These are phyloP conservation scores for Triticum turgidum DNA, from an alignment of 176 grass and related monocot genomes.

Conservation along the genomic window DNA sequence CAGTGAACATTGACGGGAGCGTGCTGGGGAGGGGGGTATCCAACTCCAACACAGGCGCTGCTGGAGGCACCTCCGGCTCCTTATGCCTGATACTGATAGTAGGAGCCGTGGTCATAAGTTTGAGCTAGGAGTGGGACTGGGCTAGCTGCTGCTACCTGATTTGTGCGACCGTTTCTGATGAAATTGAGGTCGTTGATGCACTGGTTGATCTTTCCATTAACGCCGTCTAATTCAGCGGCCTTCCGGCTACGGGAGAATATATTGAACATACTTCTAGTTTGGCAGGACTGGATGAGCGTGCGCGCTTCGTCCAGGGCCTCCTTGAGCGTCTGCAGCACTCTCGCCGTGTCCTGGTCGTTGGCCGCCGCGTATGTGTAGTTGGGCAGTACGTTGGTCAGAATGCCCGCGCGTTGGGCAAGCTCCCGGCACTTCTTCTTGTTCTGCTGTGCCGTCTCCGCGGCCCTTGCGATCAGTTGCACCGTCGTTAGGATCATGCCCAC, in stretches of 20 bases:
- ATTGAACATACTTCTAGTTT: rapidly evolving
- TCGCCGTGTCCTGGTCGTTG: background rate
- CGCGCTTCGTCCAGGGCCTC: background rate
- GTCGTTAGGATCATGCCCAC: no score
- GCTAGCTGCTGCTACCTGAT: background rate
- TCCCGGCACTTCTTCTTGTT: no score
- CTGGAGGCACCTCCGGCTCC: background rate
- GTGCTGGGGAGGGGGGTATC: background rate
- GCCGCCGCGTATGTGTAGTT: no score
- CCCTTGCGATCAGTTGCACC: no score
- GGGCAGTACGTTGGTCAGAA: no score
- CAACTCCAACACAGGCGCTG: background rate
- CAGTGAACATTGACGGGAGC: background rate
- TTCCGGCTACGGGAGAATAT: background rate
- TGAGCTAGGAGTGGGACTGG: background rate
- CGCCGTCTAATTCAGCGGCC: background rate
- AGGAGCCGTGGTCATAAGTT: background rate
- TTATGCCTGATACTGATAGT: background rate
- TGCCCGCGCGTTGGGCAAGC: no score
- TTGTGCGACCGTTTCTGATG: background rate
- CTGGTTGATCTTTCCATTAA: background rate
- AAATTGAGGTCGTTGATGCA: background rate
- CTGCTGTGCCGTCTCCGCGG: no score
- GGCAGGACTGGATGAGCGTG: background rate
- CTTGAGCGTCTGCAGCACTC: background rate